Percentiles rank a stretch among this genome's conserved stretches.
Conservation (phyloP, 306 rosid species). For the Amphicarpaea edgeworthii region DNA sequence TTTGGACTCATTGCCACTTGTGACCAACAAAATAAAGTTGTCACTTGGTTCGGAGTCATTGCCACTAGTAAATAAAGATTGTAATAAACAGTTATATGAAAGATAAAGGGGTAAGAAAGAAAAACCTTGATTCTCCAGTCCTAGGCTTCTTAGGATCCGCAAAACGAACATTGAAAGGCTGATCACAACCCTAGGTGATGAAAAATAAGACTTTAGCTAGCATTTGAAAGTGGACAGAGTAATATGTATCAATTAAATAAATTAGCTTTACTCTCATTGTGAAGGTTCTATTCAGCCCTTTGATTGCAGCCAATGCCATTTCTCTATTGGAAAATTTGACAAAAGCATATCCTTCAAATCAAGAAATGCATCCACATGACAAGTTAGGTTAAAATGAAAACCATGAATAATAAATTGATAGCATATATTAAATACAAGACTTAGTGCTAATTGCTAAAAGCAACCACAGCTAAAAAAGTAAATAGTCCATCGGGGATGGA, state of each 20-base stretch:
- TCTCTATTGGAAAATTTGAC: constrained; percentile 75
- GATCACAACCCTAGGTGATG: constrained; percentile 74
- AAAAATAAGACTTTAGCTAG: constrained; percentile 43
- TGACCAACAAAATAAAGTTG: too few relatives aligned
- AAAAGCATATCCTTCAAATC: constrained; percentile 73
- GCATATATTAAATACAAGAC: constrained; percentile 28
- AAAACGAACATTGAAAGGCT: constrained; percentile 86
- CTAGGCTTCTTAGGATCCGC: constrained; percentile 89
- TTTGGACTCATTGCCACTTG: constrained; percentile 22
- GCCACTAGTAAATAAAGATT: constrained; percentile 26
- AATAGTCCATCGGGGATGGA: constrained; percentile 13
- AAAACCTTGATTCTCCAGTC: constrained; percentile 77
- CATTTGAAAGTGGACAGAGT: constrained; percentile 42
- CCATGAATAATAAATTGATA: constrained; percentile 33
- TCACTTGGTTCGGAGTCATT: neutral
- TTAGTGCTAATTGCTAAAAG: constrained; percentile 18
- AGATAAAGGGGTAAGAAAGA: constrained; percentile 40
- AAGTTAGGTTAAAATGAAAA: constrained; percentile 43
- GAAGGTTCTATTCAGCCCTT: constrained; percentile 73
- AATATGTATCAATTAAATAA: constrained; percentile 32
- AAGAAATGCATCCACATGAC: constrained; percentile 42
- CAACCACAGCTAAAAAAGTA: constrained; percentile 24
- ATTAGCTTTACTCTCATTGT: constrained; percentile 73
- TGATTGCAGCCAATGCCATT: constrained; percentile 86
- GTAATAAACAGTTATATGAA: constrained; percentile 25